phyloP scores from a whole-genome alignment of 192 early-diverging fungal genomes.

The Coemansia sp. region DNA sequence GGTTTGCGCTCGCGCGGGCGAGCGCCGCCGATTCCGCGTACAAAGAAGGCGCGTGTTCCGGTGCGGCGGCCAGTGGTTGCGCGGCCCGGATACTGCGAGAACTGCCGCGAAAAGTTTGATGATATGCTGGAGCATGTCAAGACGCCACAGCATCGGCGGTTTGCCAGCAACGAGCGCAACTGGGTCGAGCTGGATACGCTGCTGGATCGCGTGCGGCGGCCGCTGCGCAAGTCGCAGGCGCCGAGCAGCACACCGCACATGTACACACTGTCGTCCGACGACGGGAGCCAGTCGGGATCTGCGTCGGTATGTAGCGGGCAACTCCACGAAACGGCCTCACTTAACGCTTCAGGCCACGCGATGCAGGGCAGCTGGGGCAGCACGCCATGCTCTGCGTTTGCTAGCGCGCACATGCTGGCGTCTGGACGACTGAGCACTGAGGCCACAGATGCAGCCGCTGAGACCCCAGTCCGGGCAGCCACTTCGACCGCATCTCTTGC shows the following conservation, averaged over 20 bases:
- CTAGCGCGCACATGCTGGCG: slow-evolving; percentile 25
- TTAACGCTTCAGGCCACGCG: slow-evolving; percentile 4
- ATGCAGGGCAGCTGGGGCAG: slow-evolving; percentile 10
- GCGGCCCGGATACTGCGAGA: slow-evolving; percentile 51
- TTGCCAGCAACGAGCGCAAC: slow-evolving; percentile 46
- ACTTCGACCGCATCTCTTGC: slow-evolving; percentile 1
- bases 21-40: slow-evolving; percentile 33
- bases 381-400: neutral
- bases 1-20: slow-evolving; percentile 11
- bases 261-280: slow-evolving; percentile 37
- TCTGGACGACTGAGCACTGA: slow-evolving; percentile 46
- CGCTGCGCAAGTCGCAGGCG: slow-evolving; percentile 12
- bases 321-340: neutral
- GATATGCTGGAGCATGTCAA: slow-evolving; percentile 48
- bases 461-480: neutral
- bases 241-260: slow-evolving; percentile 3
- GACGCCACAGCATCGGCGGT: slow-evolving; percentile 36
- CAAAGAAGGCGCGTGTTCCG: slow-evolving; percentile 35
- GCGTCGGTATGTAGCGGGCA: neutral
- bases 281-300: slow-evolving; percentile 6
- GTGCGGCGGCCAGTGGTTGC: slow-evolving; percentile 30
- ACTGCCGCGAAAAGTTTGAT: slow-evolving; percentile 49
- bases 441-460: neutral
- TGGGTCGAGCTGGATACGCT: slow-evolving; percentile 46
- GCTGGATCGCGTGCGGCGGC: slow-evolving; percentile 29